Base-by-base conservation (phyloP, 2,329 filamentous ascomycete genomes). In the Fusarium guadeloupense region DNA sequence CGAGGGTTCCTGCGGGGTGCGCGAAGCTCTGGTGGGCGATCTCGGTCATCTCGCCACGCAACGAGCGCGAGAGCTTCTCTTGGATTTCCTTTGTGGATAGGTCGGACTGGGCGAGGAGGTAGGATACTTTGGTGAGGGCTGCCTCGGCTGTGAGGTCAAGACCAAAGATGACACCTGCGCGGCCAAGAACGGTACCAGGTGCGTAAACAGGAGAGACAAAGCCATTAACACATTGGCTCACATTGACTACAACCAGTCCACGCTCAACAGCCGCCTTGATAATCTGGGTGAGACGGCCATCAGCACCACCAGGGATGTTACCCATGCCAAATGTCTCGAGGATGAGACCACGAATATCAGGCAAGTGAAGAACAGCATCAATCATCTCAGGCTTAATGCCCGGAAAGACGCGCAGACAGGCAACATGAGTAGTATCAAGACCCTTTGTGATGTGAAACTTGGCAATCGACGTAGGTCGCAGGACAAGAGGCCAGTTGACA, bases 371-470 rank as follows among this genome's bases (percentile, higher is more conserved):
- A 14, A 97, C 92, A 2, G 90, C 89, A 71, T 95, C 92, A 26
- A 97, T 84, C 91, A 97, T 96, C 72, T 93, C 89, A n/a, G 93
- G 90, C 74, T 91, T 91, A 77, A 97, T 96, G 26, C 93, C 93
- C 0, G 93, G 93, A 75, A 97, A 97, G 62, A 97, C 90, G 53
- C 93, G 89, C 69, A 97, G 81, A 73, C 92, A 95, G 17, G 93
- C 92, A 34, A 97, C 93, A 73, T 96, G 90, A n/a, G 90, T 87
- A 10, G 91, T 96, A 73, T 95, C 90, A 31, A 95, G 83, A 67
- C 89, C 88, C 16, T 87, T 88, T 59, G 89, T 88, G 62, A 95
- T 85, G 59, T 82, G 81, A 77, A 96, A 93, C 54, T 88, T 86
- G 64, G 90, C 85, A 66, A 96, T 88, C 49, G 82, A 83, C 3